Base-by-base conservation (phyloP, 345 rosid species). In the Syzygium oleosum region DNA sequence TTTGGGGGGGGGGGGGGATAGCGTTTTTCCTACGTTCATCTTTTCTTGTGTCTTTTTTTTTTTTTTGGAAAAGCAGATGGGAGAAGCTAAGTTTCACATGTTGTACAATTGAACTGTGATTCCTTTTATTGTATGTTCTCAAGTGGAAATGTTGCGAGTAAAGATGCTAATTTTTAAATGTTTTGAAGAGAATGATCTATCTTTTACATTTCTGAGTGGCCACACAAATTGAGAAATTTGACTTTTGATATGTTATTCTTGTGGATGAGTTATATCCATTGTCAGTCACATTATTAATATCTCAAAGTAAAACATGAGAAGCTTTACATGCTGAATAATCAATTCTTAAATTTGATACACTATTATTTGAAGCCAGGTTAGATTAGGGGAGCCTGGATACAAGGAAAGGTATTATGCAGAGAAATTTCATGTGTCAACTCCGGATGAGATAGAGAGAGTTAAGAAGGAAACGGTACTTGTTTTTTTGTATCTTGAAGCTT, bases 341-440 rank as follows among this genome's bases (percentile, higher is more conserved):
- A 73, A 73, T 73, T 73, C 49, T 73, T 73, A 23, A 38, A 22
- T 73, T 73, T 73, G 83, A 73, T 73, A 73, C 83, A 38, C 83
- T 73, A 34, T 68, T 21, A 41, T 73, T 73, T 59, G 46, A 58
- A 21, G 31, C 88, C 91, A 98, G 99, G 93, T 98, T 91, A 98
- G 92, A 90, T 91, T 98, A 80, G 99, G 99, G 86, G 98, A 98
- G 90, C 97, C 99, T 46, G 99, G 99, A 88, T 97, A 96, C 92
- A 97, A 95, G 89, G 96, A 96, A 87, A 94, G 99, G 90, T 98
- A 98, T 88, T 98, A 98, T 89, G 93, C 95, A 27, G 99, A 97
- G 92, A 98, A 98, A 89, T 95, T 96, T 90, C 92, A 89, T 38
- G 34, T 93, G 46, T 94, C 96, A 89, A 93, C 89, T 87, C 93